Percentiles rank a stretch among this genome's conserved stretches.
Evolutionary conservation across 2,329 filamentous ascomycete genomes (phyloP).

Genomic region (Botrytis fabae): DNA sequence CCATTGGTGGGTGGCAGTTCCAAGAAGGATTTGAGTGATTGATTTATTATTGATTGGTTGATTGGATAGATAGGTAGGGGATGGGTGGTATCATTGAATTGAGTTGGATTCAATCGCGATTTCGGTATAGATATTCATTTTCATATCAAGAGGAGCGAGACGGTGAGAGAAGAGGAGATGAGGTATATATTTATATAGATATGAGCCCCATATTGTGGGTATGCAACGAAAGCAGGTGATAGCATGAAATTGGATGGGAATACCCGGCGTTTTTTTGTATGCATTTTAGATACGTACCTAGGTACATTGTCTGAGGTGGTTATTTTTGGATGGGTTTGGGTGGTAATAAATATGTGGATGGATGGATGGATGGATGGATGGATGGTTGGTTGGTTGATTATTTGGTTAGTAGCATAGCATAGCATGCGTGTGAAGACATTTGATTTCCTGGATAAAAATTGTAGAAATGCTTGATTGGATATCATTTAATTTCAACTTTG

Average conservation of each 20-base stretch:
- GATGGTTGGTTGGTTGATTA: no score
- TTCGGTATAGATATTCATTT: not conserved
- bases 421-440: not conserved
- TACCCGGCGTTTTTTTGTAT: slow-evolving; percentile 19
- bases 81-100: not conserved
- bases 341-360: slow-evolving; percentile 5
- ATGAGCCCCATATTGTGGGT: not conserved
- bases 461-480: not conserved
- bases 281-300: not conserved
- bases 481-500: not conserved
- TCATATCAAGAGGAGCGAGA: not conserved
- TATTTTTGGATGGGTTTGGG: not conserved
- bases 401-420: not conserved
- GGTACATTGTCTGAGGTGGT: not conserved
- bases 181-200: not conserved
- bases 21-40: slow-evolving; percentile 23
- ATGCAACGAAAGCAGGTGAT: slow-evolving; percentile 1
- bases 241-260: slow-evolving; percentile 17
- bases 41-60: not conserved
- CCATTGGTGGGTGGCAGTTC: slow-evolving; percentile 1
- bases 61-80: not conserved
- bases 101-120: not conserved
- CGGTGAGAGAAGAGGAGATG: not conserved
- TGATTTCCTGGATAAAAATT: not conserved
- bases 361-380: not conserved